Conservation (phyloP, 2,329 filamentous ascomycete genomes). For the Neofusicoccum sp. region DNA sequence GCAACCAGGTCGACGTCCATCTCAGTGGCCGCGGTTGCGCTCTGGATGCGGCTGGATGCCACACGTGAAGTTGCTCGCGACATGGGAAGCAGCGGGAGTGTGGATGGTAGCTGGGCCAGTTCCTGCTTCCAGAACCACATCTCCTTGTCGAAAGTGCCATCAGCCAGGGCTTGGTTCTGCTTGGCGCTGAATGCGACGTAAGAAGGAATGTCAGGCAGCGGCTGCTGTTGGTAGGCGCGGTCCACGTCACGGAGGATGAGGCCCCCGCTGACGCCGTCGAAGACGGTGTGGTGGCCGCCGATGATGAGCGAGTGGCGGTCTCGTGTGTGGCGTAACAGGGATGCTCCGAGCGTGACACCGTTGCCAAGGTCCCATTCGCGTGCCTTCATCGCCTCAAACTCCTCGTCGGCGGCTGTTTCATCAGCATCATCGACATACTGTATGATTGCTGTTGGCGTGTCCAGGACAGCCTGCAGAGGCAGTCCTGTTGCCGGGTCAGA, state of each 20-base stretch:
- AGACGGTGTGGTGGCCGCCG: conserved; percentile 52
- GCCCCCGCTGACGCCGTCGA: conserved; percentile 52
- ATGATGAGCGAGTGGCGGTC: conserved; percentile 47
- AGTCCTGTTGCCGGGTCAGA: conserved; percentile 25
- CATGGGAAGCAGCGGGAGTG: conserved; percentile 41
- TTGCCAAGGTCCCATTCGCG: conserved; percentile 44
- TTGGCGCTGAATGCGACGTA: conserved; percentile 40
- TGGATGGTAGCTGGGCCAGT: conserved; percentile 28
- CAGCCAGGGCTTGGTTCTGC: conserved; percentile 34
- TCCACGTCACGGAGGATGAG: conserved; percentile 50
- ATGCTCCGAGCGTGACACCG: conserved; percentile 39
- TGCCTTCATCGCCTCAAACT: conserved; percentile 31
- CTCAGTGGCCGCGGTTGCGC: not conserved
- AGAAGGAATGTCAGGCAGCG: conserved; percentile 30
- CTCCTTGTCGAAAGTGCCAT: conserved; percentile 33
- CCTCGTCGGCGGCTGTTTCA: conserved; percentile 22
- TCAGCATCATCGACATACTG: not conserved
- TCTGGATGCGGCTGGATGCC: too few relatives aligned
- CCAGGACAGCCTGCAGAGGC: conserved; percentile 26
- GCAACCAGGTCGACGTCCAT: too few relatives aligned
- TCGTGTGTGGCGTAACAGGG: conserved; percentile 39
- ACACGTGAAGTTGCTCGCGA: conserved; percentile 26
- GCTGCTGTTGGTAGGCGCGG: conserved; percentile 42
- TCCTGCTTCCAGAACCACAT: conserved; percentile 40
- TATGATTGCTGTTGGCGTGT: not conserved